These are phyloP conservation scores for Pichia inconspicua DNA, from an alignment of 1,139 yeast species.

Conservation along the genomic window DNA sequence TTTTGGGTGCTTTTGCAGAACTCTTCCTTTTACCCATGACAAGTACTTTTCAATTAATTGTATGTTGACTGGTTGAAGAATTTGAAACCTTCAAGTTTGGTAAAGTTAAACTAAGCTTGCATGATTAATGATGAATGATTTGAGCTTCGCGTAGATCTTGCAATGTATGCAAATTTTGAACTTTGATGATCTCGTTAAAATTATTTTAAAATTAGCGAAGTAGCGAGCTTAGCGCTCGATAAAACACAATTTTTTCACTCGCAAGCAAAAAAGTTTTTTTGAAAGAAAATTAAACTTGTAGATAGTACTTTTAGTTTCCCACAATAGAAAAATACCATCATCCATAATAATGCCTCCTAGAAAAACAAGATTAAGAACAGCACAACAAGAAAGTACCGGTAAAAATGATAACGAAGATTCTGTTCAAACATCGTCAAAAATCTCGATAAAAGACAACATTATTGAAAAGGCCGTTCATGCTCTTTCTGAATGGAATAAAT, in stretches of 20 bases:
- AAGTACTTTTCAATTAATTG: too few species aligned
- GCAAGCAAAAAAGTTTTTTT: too few species aligned
- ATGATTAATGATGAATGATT: too few species aligned
- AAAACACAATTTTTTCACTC: too few species aligned
- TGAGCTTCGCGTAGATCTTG: too few species aligned
- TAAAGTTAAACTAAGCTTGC: too few species aligned
- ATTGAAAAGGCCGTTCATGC: slow-evolving; percentile 44
- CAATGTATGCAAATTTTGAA: too few species aligned
- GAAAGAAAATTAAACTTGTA: background rate
- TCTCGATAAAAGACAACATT: slow-evolving; percentile 17
- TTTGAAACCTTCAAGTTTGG: too few species aligned
- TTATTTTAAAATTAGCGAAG: too few species aligned
- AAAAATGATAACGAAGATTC: slow-evolving; percentile 20
- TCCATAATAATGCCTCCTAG: background rate
- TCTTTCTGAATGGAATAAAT: slow-evolving; percentile 38
- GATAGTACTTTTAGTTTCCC: background rate
- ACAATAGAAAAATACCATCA: background rate
- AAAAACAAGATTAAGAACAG: slow-evolving; percentile 4
- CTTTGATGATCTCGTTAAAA: too few species aligned
- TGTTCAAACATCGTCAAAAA: background rate
- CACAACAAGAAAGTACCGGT: slow-evolving; percentile 10
- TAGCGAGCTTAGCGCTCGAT: too few species aligned
- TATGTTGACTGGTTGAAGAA: too few species aligned
- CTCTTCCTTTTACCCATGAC: slow-evolving; percentile 82
- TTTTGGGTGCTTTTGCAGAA: slow-evolving; percentile 75